These are phyloP conservation scores for Hibiscus mutabilis DNA, from an alignment of 345 rosid genomes.

Conservation along the genomic window DNA sequence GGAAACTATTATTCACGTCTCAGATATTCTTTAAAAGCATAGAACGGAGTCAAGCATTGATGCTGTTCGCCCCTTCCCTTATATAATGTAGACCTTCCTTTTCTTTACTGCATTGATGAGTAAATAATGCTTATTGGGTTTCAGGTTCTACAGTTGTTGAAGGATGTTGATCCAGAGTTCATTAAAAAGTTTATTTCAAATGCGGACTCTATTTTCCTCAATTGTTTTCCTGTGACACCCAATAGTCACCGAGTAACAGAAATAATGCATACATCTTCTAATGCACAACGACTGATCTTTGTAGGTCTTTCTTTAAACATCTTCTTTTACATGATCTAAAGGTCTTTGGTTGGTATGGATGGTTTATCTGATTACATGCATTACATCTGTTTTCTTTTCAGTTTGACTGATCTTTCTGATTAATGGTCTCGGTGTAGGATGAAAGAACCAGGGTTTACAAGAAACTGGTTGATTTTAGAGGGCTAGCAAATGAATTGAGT, in stretches of 20 bases:
- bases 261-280: constrained; percentile 41
- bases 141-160: constrained; percentile 54
- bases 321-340: not conserved
- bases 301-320: constrained; percentile 29
- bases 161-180: constrained; percentile 52
- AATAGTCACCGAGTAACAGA: constrained; percentile 85
- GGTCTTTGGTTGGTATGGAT: not conserved
- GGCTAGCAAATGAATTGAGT: constrained; percentile 56
- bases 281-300: constrained; percentile 50
- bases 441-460: constrained; percentile 66
- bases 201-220: constrained; percentile 35
- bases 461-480: constrained; percentile 66
- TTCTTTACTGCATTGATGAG: not conserved
- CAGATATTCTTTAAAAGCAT: not conserved
- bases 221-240: constrained; percentile 73
- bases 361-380: constrained; percentile 5
- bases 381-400: constrained; percentile 4
- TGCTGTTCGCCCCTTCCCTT: not conserved
- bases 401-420: constrained; percentile 4
- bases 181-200: constrained; percentile 35
- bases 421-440: constrained; percentile 43
- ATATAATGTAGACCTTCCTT: not conserved
- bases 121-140: constrained; percentile 9
- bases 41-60: not conserved
- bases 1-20: not conserved